Evolutionary conservation across 1,284 basidiomycete genomes (phyloP).

Genomic region (Cutaneotrichosporon cavernicola): DNA sequence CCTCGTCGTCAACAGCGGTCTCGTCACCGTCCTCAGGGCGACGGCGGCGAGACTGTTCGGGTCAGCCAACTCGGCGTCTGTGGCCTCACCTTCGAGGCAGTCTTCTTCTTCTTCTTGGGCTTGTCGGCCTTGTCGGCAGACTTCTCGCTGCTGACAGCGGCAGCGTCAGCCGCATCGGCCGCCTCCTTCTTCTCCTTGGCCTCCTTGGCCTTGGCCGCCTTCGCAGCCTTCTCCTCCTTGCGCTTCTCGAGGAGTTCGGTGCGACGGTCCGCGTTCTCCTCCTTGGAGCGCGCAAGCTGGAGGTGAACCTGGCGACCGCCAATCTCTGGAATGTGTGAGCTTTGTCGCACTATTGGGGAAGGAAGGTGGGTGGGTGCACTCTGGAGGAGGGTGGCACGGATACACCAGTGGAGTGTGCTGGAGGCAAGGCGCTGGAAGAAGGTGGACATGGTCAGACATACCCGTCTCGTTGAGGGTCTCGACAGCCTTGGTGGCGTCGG

Average conservation of each 20-base stretch:
- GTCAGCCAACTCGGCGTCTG: constrained; percentile 8
- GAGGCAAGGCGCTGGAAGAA: neutral
- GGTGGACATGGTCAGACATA: constrained; percentile 2
- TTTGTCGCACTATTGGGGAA: neutral
- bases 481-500: constrained; percentile 81
- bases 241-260: constrained; percentile 35
- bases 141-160: constrained; percentile 35
- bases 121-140: constrained; percentile 24
- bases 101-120: constrained; percentile 45
- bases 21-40: constrained; percentile 47
- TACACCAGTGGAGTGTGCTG: neutral
- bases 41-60: constrained; percentile 37
- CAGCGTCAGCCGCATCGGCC: constrained; percentile 51
- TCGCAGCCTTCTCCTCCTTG: constrained; percentile 31
- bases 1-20: constrained; percentile 30
- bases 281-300: constrained; percentile 88
- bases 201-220: constrained; percentile 29
- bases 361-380: neutral
- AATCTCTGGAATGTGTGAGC: constrained; percentile 58
- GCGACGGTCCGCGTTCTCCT: constrained; percentile 65
- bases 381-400: neutral
- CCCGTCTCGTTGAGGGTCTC: constrained; percentile 69
- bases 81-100: constrained; percentile 29
- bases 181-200: constrained; percentile 45
- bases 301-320: constrained; percentile 81